Conservation (phyloP, 2,329 filamentous ascomycete species). For the Monosporascus sp. region DNA sequence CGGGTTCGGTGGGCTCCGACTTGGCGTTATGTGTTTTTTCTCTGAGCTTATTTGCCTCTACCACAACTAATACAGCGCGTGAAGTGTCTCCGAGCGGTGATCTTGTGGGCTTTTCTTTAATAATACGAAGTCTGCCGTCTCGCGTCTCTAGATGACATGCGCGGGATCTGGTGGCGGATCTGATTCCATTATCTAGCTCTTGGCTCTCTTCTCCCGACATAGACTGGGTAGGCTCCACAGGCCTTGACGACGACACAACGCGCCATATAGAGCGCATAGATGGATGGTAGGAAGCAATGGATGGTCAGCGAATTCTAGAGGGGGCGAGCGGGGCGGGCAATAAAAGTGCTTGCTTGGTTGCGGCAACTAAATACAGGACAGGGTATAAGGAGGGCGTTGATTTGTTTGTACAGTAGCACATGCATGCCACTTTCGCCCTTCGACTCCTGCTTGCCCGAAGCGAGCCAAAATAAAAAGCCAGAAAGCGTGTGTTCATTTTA, state of each 20-base stretch:
- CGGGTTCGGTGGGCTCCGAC: neutral
- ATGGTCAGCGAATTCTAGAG: neutral
- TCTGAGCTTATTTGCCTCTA: neutral
- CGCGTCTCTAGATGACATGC: constrained; percentile 8
- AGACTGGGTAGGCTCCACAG: constrained; percentile 17
- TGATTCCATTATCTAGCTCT: constrained; percentile 6
- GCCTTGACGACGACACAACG: constrained; percentile 14
- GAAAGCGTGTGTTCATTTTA: neutral
- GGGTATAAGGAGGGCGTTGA: neutral
- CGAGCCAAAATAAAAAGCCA: neutral
- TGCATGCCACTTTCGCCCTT: neutral
- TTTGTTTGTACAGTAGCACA: neutral
- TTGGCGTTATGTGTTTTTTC: neutral
- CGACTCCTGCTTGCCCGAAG: neutral
- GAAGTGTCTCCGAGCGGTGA: neutral
- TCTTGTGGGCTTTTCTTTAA: constrained; percentile 13
- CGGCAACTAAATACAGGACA: neutral
- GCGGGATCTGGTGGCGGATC: constrained; percentile 6
- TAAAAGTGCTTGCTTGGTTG: neutral
- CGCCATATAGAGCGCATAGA: neutral
- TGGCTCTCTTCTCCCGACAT: constrained; percentile 11
- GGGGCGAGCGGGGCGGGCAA: neutral
- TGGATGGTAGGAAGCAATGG: neutral
- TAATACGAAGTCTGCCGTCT: constrained; percentile 4
- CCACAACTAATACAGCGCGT: neutral